Percentiles rank a stretch among this genome's conserved stretches.
phyloP scores from a whole-genome alignment of 805 yeast genomes.

The Ogataea neopini region DNA sequence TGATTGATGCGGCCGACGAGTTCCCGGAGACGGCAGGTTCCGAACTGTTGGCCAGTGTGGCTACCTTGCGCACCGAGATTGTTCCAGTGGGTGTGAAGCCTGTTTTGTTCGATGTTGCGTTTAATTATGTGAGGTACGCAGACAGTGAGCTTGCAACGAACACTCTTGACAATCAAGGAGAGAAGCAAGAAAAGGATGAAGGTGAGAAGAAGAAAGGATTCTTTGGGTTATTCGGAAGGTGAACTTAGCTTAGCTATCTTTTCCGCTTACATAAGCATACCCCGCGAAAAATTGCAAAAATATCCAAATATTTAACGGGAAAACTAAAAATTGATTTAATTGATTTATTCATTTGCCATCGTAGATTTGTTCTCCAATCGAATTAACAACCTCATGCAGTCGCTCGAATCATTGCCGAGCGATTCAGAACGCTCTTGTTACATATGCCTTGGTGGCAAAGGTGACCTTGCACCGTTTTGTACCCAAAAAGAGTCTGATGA shows the following conservation, averaged over 20 bases:
- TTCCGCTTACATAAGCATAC: slow-evolving; percentile 1
- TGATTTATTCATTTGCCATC: not conserved
- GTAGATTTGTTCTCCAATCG: not conserved
- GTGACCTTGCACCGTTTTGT: slow-evolving; percentile 36
- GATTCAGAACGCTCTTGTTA: slow-evolving; percentile 25
- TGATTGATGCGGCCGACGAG: slow-evolving; percentile 33
- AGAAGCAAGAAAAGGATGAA: not conserved
- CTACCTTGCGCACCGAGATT: slow-evolving; percentile 37
- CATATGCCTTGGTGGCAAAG: slow-evolving; percentile 33
- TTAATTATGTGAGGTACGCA: slow-evolving; percentile 67
- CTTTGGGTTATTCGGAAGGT: not conserved
- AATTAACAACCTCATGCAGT: slow-evolving; percentile 18
- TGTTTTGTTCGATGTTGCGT: slow-evolving; percentile 87
- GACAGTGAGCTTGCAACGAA: slow-evolving; percentile 12
- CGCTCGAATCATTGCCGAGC: slow-evolving; percentile 14
- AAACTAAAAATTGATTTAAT: not conserved
- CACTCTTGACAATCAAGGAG: slow-evolving; percentile 4
- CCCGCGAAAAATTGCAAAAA: not conserved
- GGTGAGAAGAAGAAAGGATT: not conserved
- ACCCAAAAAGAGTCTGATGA: slow-evolving; percentile 32
- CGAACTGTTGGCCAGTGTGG: slow-evolving; percentile 35
- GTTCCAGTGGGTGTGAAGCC: slow-evolving; percentile 79
- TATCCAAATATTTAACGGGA: not conserved
- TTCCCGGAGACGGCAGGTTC: slow-evolving; percentile 31
- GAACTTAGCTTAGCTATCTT: not conserved